These are phyloP conservation scores for Penicillium sp. DNA, from an alignment of 2,329 filamentous ascomycete genomes.

Conservation along the genomic window DNA sequence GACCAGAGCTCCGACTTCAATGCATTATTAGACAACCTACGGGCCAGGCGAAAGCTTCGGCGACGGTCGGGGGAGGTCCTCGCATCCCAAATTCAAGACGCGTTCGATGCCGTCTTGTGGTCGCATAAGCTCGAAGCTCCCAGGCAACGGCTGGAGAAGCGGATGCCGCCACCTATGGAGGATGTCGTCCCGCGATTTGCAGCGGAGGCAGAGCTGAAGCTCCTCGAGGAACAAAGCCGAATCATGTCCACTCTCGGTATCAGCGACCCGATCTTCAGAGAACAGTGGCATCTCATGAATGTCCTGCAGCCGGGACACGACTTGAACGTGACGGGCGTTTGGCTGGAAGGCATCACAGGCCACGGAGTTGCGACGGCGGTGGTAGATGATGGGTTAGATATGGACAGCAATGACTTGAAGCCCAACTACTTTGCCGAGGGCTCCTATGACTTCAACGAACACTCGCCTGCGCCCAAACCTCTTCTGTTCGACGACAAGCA, in stretches of 20 bases:
- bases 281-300: slow-evolving; percentile 96
- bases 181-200: slow-evolving; percentile 31
- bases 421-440: slow-evolving; percentile 90
- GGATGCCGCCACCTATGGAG: slow-evolving; percentile 40
- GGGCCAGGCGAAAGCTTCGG: slow-evolving; percentile 60
- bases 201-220: slow-evolving; percentile 40
- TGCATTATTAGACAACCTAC: slow-evolving; percentile 50
- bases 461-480: slow-evolving; percentile 71
- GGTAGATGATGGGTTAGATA: slow-evolving; percentile 92
- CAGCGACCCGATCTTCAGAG: slow-evolving; percentile 79
- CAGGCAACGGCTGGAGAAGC: slow-evolving; percentile 59
- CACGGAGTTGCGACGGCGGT: slow-evolving; percentile 86
- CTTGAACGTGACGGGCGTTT: slow-evolving; percentile 91
- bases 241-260: slow-evolving; percentile 68
- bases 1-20: slow-evolving; percentile 53
- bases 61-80: slow-evolving; percentile 30
- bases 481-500: slow-evolving; percentile 80
- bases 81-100: slow-evolving; percentile 36
- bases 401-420: slow-evolving; percentile 88
- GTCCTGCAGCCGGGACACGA: slow-evolving; percentile 76
- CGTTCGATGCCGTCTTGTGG: slow-evolving; percentile 70
- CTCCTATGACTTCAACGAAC: slow-evolving; percentile 95
- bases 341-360: slow-evolving; percentile 86
- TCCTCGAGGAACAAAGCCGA: slow-evolving; percentile 55
- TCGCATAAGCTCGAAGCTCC: slow-evolving; percentile 68